A percentile compares a stretch with the other conserved stretches of the same genome.
phyloP scores from a whole-genome alignment of 768 basidiomycete species.

The Lyophyllum decastes region DNA sequence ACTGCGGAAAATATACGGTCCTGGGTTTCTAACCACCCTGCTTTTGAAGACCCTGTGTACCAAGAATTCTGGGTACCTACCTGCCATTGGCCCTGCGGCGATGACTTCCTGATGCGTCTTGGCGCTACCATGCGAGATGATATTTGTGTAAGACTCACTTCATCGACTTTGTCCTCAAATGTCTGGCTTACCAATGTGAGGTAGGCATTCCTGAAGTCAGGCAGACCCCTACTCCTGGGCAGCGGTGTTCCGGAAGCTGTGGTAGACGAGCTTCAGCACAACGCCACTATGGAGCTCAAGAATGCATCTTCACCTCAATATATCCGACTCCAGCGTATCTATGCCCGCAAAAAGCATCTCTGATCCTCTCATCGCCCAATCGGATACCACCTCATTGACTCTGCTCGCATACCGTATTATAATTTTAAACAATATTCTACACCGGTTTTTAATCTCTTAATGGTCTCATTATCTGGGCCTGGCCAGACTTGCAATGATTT shows the following conservation, averaged over 20 bases:
- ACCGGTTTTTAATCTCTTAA: not conserved
- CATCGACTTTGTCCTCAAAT: not conserved
- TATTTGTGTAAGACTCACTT: conserved; percentile 41
- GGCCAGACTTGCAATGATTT: not conserved
- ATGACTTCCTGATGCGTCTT: conserved; percentile 35
- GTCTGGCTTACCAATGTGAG: not conserved
- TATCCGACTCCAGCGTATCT: conserved; percentile 60
- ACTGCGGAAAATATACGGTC: conserved; percentile 56
- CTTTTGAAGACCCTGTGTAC: conserved; percentile 60
- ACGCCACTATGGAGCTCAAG: conserved; percentile 52
- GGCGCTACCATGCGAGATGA: conserved; percentile 58
- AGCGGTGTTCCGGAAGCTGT: conserved; percentile 56
- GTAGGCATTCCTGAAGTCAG: conserved; percentile 66
- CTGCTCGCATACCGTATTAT: not conserved
- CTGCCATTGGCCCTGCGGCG: conserved; percentile 52
- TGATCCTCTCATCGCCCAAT: not conserved
- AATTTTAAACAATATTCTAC: not conserved
- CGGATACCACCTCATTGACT: not conserved
- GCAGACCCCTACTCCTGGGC: conserved; percentile 67
- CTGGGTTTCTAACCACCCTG: conserved; percentile 56
- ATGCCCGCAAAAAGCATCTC: conserved; percentile 50
- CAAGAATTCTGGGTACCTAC: conserved; percentile 66
- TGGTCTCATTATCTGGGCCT: not conserved
- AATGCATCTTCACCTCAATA: conserved; percentile 48
- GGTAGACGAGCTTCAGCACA: conserved; percentile 53